phyloP scores from a whole-genome alignment of 2,329 filamentous ascomycete genomes.

The Sclerotinia borealis region DNA sequence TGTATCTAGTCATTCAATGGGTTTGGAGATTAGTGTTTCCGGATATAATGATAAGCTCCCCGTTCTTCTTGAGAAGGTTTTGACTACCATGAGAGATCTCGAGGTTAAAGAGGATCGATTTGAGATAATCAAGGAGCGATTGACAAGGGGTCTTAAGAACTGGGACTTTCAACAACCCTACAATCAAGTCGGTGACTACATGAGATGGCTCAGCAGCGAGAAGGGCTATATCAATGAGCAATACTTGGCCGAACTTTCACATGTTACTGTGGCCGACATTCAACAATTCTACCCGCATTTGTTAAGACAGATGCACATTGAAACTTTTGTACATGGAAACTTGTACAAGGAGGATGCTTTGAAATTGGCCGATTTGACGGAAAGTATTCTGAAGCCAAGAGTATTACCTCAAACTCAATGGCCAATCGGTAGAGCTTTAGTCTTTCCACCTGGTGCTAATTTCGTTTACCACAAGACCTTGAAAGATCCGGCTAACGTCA shows the following conservation, averaged over 20 bases:
- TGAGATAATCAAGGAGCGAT: conserved; percentile 80
- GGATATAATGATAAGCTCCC: conserved; percentile 97
- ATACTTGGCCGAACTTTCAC: conserved; percentile 67
- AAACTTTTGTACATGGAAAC: conserved; percentile 86
- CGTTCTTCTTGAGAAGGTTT: conserved; percentile 83
- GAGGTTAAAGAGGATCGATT: conserved; percentile 84
- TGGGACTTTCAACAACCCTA: conserved; percentile 85
- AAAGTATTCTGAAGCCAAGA: conserved; percentile 69
- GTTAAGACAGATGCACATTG: conserved; percentile 77
- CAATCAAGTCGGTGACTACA: conserved; percentile 78
- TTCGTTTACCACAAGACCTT: conserved; percentile 75
- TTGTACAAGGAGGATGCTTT: conserved; percentile 90
- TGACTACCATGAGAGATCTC: conserved; percentile 76
- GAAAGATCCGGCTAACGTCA: conserved; percentile 83
- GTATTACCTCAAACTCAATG: conserved; percentile 71
- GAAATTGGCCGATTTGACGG: conserved; percentile 75
- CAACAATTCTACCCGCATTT: conserved; percentile 73
- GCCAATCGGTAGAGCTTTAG: conserved; percentile 68
- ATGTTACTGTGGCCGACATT: conserved; percentile 68
- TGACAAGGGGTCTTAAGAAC: conserved; percentile 73
- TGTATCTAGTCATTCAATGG: conserved; percentile 65
- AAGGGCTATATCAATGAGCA: conserved; percentile 75
- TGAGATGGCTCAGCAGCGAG: conserved; percentile 72
- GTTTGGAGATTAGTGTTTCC: conserved; percentile 70
- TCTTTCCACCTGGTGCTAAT: conserved; percentile 75